Evolutionary conservation across 2,329 filamentous ascomycete genomes (phyloP).

Genomic region (Exophiala sp.): DNA sequence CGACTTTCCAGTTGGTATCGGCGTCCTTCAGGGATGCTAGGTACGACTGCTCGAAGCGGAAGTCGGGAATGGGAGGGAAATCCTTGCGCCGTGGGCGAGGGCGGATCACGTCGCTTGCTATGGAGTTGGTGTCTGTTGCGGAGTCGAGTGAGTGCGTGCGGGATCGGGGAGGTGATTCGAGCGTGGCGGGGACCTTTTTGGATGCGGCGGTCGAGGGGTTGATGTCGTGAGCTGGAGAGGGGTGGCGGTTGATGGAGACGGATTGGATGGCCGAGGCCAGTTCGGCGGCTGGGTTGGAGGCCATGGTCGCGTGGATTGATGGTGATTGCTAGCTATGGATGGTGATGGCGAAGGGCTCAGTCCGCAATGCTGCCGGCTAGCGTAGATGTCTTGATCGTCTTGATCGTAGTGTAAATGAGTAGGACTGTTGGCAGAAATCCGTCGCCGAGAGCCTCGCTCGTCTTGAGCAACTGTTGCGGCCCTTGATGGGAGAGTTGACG

Average conservation of each 20-base stretch:
- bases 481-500: neutral
- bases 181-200: slow-evolving; percentile 58
- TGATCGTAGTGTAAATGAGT: no score
- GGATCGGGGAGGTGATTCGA: slow-evolving; percentile 26
- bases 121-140: slow-evolving; percentile 40
- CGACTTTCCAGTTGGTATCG: slow-evolving; percentile 73
- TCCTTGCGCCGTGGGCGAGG: slow-evolving; percentile 36
- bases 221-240: slow-evolving; percentile 69
- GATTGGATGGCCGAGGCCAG: slow-evolving; percentile 77
- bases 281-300: slow-evolving; percentile 59
- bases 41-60: slow-evolving; percentile 98
- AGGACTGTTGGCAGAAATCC: no score
- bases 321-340: neutral
- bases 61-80: slow-evolving; percentile 74
- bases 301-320: slow-evolving; percentile 42
- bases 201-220: slow-evolving; percentile 76
- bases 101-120: slow-evolving; percentile 47
- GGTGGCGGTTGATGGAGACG: slow-evolving; percentile 69
- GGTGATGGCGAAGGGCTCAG: neutral
- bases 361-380: neutral
- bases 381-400: no score
- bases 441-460: no score
- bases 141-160: slow-evolving; percentile 42
- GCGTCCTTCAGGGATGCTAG: slow-evolving; percentile 80
- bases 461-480: no score